Conservation (phyloP, 179 eudicot genomes). For the Drosera spatulata region DNA sequence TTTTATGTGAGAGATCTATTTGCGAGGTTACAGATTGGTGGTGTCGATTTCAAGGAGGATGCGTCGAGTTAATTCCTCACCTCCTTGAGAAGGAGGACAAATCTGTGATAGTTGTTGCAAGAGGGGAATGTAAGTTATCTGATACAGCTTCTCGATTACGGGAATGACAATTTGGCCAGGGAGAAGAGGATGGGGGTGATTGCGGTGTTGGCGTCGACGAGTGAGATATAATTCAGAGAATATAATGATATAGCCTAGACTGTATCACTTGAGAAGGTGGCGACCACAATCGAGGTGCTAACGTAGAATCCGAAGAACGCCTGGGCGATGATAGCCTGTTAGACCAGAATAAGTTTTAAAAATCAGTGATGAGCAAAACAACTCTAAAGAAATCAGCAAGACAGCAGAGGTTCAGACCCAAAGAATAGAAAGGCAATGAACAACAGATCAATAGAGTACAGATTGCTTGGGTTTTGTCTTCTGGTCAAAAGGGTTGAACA, state of each 20-base stretch:
- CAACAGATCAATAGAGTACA: too few relatives aligned
- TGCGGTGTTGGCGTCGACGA: conserved; percentile 23
- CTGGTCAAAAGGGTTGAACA: too few relatives aligned
- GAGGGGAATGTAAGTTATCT: conserved; percentile 35
- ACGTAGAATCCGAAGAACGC: conserved; percentile 44
- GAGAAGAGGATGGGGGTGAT: conserved; percentile 33
- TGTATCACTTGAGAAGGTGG: conserved; percentile 24
- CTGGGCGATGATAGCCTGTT: conserved; percentile 22
- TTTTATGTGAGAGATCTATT: conserved; percentile 44
- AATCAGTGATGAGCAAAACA: too few relatives aligned
- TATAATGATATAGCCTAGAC: too few relatives aligned
- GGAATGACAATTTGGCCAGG: conserved; percentile 8
- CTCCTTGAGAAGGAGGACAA: conserved; percentile 30
- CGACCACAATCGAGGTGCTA: conserved; percentile 39
- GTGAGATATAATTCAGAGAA: conserved; percentile 6
- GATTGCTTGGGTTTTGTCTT: too few relatives aligned
- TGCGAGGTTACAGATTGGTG: conserved; percentile 52
- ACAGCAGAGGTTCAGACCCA: too few relatives aligned
- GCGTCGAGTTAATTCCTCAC: conserved; percentile 36
- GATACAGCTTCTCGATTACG: conserved; percentile 31
- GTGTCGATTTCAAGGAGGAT: conserved; percentile 38
- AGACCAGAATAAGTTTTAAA: too few relatives aligned
- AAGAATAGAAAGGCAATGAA: too few relatives aligned
- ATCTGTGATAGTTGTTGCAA: conserved; percentile 18
- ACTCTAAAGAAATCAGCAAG: too few relatives aligned